Evolutionary conservation across 306 rosid species (phyloP).

Genomic region (Senna tora): DNA sequence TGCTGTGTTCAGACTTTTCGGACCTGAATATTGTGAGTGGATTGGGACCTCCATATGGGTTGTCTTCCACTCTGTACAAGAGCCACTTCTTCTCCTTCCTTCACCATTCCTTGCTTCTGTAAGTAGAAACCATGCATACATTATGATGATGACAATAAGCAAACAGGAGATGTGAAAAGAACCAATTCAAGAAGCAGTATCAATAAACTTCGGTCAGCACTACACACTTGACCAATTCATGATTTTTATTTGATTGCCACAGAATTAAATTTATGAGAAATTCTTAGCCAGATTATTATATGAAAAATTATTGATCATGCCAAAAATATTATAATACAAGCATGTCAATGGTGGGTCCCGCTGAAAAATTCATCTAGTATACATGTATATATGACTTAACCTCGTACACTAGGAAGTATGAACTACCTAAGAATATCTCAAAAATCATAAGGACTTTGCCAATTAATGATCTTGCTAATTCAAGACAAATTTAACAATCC

Average conservation of each 20-base stretch:
- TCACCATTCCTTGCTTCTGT: conserved; percentile 95
- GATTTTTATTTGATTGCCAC: neutral
- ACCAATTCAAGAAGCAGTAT: neutral
- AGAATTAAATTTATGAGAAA: neutral
- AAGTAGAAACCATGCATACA: conserved; percentile 13
- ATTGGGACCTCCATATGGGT: conserved; percentile 98
- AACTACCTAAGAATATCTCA: neutral
- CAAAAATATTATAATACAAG: neutral
- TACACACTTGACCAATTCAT: neutral
- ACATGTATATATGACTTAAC: too few species aligned
- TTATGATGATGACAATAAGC: conserved; percentile 19
- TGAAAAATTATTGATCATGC: neutral
- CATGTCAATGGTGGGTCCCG: neutral
- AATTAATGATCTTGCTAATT: neutral
- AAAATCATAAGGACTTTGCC: neutral
- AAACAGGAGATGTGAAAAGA: neutral
- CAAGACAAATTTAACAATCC: neutral
- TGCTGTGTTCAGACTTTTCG: conserved; percentile 56
- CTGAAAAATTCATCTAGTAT: too few species aligned
- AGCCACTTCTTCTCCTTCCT: conserved; percentile 96
- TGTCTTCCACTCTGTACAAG: conserved; percentile 96
- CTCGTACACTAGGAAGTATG: too few species aligned
- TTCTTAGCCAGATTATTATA: neutral
- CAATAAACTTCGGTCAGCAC: neutral
- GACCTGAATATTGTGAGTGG: conserved; percentile 96